Evolutionary conservation across 2,329 filamentous ascomycete genomes (phyloP), one percentile per base, ranked within the genome.

Genomic region (Byssothecium circinans): DNA sequence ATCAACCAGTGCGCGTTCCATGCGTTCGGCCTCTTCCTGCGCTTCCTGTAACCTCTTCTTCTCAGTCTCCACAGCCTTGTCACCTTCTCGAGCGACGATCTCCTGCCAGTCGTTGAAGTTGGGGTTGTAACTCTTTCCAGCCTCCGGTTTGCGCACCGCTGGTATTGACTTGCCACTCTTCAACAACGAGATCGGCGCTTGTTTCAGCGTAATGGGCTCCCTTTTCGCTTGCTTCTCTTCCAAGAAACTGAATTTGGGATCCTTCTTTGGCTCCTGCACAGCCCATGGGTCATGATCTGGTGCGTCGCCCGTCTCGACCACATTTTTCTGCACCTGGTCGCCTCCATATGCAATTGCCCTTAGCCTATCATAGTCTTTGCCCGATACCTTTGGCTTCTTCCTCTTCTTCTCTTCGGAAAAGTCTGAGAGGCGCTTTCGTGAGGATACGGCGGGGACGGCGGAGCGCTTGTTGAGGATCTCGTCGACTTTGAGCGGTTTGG

Each of bases 51-150:
- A 71, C 5, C 91, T 85, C 69, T 87, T 84, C 68, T 84, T 81
- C 73, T 97, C 92, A 0, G 85, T 82, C 54, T 86, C 87, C 2
- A 96, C 77, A 12, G 87, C 91, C 72, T 88, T 89, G 46, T 85
- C 81, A 37, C 89, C 88, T 71, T 95, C 89, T 34, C 82, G 78
- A 17, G 81, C 79, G 36, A 96, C 75, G 14, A 92, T 82, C 8
- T 82, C 79, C 60, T 91, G 86, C 80, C 95, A 99, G 54, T 96
- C 91, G 54, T 84, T 81, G 60, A 95, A 95, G 5, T 83, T 77
- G 0, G 94, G 94, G 69, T 99, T 99, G 76, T 99, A 99, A 61
- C 89, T 95, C 70, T 86, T 89, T 49, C 89, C 91, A 14, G 86
- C 89, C 6, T 84, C 81, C 1, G 94, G 94, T 63, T 85, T 88